A percentile compares a stretch with the other conserved stretches of the same genome.
phyloP scores from a whole-genome alignment of 371 early-diverging fungal species.

The Apophysomyces ossiformis region DNA sequence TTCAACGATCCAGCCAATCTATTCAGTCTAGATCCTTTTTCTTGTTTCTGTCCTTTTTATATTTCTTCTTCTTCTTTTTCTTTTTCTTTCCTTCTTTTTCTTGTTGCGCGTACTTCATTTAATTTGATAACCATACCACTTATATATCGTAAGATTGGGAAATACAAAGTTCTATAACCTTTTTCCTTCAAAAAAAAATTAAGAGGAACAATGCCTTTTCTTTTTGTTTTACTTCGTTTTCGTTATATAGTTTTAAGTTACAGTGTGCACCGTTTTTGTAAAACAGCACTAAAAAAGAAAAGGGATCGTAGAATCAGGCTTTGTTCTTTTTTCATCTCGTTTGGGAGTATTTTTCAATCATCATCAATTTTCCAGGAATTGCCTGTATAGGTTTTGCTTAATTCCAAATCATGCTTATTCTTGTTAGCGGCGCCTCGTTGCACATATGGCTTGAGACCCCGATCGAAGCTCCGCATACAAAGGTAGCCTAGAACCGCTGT shows the following conservation, averaged over 20 bases:
- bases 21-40: too few relatives aligned
- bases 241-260: too few relatives aligned
- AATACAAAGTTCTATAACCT: neutral
- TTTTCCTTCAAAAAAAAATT: neutral
- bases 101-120: neutral
- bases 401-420: constrained; percentile 37
- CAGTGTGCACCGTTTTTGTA: too few relatives aligned
- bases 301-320: too few relatives aligned
- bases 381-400: constrained; percentile 33
- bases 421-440: constrained; percentile 33
- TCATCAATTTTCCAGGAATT: constrained; percentile 51
- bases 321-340: neutral
- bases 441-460: constrained; percentile 44
- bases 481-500: constrained; percentile 34
- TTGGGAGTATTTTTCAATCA: constrained; percentile 21
- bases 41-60: too few relatives aligned
- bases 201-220: too few relatives aligned
- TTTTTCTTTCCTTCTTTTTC: constrained; percentile 1
- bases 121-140: neutral
- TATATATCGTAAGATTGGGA: too few relatives aligned
- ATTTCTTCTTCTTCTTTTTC: neutral
- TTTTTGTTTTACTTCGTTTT: too few relatives aligned
- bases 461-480: constrained; percentile 37
- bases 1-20: too few relatives aligned
- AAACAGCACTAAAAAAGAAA: too few relatives aligned